A percentile compares a stretch with the other conserved stretches of the same genome.
phyloP scores from a whole-genome alignment of 1,139 yeast genomes.

The Taiozyma onychis region DNA sequence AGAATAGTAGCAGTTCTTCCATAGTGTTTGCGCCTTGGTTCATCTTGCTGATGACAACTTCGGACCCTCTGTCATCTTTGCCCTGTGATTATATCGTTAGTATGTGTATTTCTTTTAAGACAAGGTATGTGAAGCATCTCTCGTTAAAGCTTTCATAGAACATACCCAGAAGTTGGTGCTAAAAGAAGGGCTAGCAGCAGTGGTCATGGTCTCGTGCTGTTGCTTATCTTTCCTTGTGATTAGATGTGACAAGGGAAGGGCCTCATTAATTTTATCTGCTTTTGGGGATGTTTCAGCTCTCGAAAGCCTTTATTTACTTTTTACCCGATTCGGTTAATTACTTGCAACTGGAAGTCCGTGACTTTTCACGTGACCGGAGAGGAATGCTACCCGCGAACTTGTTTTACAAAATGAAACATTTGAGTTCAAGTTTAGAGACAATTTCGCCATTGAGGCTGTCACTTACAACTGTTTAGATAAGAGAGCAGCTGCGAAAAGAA shows the following conservation, averaged over 20 bases:
- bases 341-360: neutral
- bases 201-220: slow-evolving; percentile 3
- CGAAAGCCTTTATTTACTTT: neutral
- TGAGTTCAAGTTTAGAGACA: neutral
- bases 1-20: slow-evolving; percentile 37
- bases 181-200: slow-evolving; percentile 24
- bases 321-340: neutral
- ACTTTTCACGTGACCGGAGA: neutral
- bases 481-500: neutral
- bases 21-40: slow-evolving; percentile 43
- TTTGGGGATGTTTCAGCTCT: neutral
- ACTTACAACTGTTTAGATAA: neutral
- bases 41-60: slow-evolving; percentile 41
- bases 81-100: slow-evolving; percentile 27
- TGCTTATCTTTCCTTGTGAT: neutral
- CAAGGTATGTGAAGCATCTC: neutral
- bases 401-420: neutral
- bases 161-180: slow-evolving; percentile 47
- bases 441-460: neutral
- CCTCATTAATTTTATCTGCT: neutral
- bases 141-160: neutral
- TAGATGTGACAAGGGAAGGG: neutral
- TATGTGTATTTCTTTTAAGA: neutral
- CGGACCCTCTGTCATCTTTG: slow-evolving; percentile 45
- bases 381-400: neutral